Base-by-base conservation (phyloP, 148 eudicot species). In the Spergularia bocconei region DNA sequence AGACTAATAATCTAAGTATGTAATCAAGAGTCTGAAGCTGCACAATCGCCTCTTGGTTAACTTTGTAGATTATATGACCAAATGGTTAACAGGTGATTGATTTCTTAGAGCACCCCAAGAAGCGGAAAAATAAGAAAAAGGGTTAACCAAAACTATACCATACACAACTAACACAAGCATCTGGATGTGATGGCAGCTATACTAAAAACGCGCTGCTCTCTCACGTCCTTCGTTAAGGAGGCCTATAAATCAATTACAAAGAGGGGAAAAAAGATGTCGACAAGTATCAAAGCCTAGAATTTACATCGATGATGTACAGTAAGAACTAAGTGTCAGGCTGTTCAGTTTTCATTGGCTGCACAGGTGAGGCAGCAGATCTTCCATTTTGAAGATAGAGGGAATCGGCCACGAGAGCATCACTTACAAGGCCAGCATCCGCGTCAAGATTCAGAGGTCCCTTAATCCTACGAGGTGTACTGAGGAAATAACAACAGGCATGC, bases 371-470 rank as follows among this genome's bases (percentile, higher is more conserved):
- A 33, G 67, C 82, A 75, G 83, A 61, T 25, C 71, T 86, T 50
- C 92, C 97, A 66, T 89, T 90, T 62, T 85, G 94, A 56, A 87
- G 83, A 82, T 76, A 80, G 25, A 96, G 89, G 77, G 90, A 91
- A 67, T 85, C 85, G 21, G 97, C 98, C 71, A 92, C 98, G 39
- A 92, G 72, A 17, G 99, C 84, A 82, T 96, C 99, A 7, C 91
- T 92, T 3, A 96, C 95, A 82, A 96, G 76, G 50, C 96, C 97
- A 38, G 77, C 92, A 78, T 92, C 96, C 14, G 81, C 87, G 16
- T 95, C 97, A 15, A 91, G 90, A 67, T 89, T 92, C 57, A 96
- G 88, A 4, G 88, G 72, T 39, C 88, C 97, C 82, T 93, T 85
- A 7, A 87, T 77, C 78, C 82, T 91, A 82, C 97, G 84, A 7